Conservation (phyloP, 305 asterid genomes). For the Fraxinus xanthoxyloides region DNA sequence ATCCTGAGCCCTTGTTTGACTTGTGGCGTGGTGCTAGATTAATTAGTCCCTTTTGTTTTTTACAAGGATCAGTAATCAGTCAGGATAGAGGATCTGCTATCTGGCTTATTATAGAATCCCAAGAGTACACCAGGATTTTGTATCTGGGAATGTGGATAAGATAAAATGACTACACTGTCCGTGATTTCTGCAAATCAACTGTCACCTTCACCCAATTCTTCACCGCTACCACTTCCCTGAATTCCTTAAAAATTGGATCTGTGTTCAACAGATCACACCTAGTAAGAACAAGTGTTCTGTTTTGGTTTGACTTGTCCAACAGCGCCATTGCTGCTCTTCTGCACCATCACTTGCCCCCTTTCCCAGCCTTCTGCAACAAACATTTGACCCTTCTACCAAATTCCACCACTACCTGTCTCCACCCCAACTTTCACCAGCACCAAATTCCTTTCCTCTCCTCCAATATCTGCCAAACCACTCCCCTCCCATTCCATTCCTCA, state of each 20-base stretch:
- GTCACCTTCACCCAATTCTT: not conserved
- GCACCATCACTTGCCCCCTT: not conserved
- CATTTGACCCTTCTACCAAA: not conserved
- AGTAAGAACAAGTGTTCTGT: not conserved
- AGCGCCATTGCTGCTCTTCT: not conserved
- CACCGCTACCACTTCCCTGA: not conserved
- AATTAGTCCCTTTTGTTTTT: not conserved
- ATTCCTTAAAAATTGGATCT: not conserved
- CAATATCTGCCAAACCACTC: not conserved
- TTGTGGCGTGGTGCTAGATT: not conserved
- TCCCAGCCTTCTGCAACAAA: not conserved
- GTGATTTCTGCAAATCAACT: not conserved
- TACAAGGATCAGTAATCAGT: not conserved
- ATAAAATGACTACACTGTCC: not conserved
- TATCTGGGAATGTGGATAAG: not conserved
- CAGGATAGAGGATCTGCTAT: not conserved
- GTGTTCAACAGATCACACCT: not conserved
- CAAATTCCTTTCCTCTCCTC: not conserved
- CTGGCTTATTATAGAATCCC: not conserved
- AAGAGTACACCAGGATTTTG: not conserved
- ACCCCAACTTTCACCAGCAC: not conserved
- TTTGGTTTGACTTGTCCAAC: not conserved
- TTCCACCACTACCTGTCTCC: not conserved
- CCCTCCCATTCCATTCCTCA: not conserved
- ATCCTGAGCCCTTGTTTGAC: not conserved